These are phyloP conservation scores for Camelina sativa DNA, from an alignment of 345 rosid species.

Conservation along the genomic window DNA sequence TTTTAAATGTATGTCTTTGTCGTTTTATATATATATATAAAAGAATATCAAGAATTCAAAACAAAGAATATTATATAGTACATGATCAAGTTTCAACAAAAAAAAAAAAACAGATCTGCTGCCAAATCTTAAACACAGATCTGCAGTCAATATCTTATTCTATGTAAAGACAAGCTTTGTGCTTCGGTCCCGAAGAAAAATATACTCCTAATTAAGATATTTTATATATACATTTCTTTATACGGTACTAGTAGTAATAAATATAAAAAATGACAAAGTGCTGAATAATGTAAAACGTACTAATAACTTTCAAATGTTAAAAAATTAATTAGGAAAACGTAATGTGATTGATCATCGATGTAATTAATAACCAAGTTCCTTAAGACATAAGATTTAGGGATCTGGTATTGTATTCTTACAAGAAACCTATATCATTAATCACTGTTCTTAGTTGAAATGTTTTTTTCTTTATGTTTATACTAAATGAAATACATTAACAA, in stretches of 20 bases:
- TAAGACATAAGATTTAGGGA: constrained; percentile 48
- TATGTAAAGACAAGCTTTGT: constrained; percentile 43
- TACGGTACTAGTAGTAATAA: constrained; percentile 1
- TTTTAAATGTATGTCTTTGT: constrained; percentile 19
- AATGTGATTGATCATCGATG: constrained; percentile 46
- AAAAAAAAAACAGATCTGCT: constrained; percentile 24
- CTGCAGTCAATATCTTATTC: constrained; percentile 43
- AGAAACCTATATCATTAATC: constrained; percentile 48
- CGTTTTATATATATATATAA: neutral
- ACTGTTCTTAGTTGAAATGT: constrained; percentile 34
- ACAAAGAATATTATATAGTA: constrained; percentile 24
- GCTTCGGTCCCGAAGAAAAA: constrained; percentile 29
- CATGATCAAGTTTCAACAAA: neutral
- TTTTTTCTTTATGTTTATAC: neutral
- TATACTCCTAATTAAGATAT: constrained; percentile 2
- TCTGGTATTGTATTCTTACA: constrained; percentile 40
- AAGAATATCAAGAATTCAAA: neutral
- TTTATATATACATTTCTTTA: neutral
- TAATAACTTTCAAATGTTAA: constrained; percentile 18
- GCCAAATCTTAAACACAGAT: constrained; percentile 47
- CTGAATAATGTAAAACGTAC: constrained; percentile 29
- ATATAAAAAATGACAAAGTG: constrained; percentile 7
- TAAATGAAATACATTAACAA: neutral
- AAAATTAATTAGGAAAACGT: constrained; percentile 38
- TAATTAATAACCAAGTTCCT: constrained; percentile 48